Evolutionary conservation across 2,329 filamentous ascomycete species (phyloP), one percentile per base, ranked within the genome.

Genomic region (Chaetothyriales sp.): DNA sequence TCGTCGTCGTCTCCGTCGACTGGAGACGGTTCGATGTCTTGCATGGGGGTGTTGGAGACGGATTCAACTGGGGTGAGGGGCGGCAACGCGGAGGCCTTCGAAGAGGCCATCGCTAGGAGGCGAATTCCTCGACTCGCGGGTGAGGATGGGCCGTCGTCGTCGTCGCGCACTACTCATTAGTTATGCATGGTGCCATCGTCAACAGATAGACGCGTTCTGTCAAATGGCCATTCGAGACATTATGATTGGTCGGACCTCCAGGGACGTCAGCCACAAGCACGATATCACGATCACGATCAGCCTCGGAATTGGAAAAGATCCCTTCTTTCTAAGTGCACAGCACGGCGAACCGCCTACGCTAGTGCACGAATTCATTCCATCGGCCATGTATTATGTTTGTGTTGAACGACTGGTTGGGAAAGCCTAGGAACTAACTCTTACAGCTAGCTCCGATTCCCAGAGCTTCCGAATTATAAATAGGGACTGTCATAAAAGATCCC

Each of bases 1-100:
- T 44, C 19, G 63, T 61, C 15, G 60, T 61, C 43, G 65, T 56
- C 52, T 52, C 81, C 75, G 50, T 82, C 84, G 44, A 94, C 86
- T 0, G 89, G 89, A 19, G 82, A 81, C 2, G 89, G 89, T 50
- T 94, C 89, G 56, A 95, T 73, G 64, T 90, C 81, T 49, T 83
- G 76, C 53, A 95, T 76, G 44, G 83, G 83, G 53, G 80, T 70
- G 50, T 82, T 68, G 40, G 80, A 80, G 28, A 58, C 52, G n/a
- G 56, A 59, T 5, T 40, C 33, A 40, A 40, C 33, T 40, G 10
- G 33, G 33, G 9, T 15, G 33, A 40, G 33, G 10, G 33, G 4
- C 15, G 33, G 7, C 33, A 5, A 2, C 33, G 33, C 4, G 15
- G 33, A 40, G 33, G 10, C 33, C 10, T 40, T 40, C 4, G 33